phyloP scores from a whole-genome alignment of 768 basidiomycete genomes.

The Psilocybe sp. region DNA sequence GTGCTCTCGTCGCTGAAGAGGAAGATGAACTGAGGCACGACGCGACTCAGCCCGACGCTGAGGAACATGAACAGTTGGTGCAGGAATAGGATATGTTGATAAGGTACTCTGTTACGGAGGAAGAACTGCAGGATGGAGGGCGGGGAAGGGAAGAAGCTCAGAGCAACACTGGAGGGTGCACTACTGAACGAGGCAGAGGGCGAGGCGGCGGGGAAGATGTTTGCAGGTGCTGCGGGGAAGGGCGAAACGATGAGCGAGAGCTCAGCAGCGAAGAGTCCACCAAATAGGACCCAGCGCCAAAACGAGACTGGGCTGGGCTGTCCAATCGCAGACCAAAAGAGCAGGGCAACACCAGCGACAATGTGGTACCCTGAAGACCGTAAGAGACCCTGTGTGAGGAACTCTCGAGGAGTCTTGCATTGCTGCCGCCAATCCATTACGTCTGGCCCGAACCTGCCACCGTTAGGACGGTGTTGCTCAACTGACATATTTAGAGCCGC shows the following conservation, averaged over 20 bases:
- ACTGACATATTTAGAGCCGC: slow-evolving; percentile 15
- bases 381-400: slow-evolving; percentile 61
- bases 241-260: slow-evolving; percentile 64
- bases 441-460: slow-evolving; percentile 72
- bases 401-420: slow-evolving; percentile 69
- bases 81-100: slow-evolving; percentile 75
- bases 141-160: slow-evolving; percentile 19
- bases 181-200: slow-evolving; percentile 3
- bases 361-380: slow-evolving; percentile 67
- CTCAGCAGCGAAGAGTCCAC: slow-evolving; percentile 59
- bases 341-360: slow-evolving; percentile 50
- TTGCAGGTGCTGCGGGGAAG: slow-evolving; percentile 30
- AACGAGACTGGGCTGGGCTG: slow-evolving; percentile 59
- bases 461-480: slow-evolving; percentile 1
- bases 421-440: slow-evolving; percentile 61
- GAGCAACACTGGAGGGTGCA: slow-evolving; percentile 4
- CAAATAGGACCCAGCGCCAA: slow-evolving; percentile 79
- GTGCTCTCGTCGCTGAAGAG: slow-evolving; percentile 12
- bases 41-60: slow-evolving; percentile 67
- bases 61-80: slow-evolving; percentile 76
- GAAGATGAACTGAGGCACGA: slow-evolving; percentile 67
- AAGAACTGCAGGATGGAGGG: slow-evolving; percentile 25
- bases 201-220: slow-evolving; percentile 7
- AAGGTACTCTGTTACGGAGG: slow-evolving; percentile 66
- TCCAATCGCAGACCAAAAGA: slow-evolving; percentile 64